Percentiles rank a stretch among this genome's conserved stretches.
phyloP scores from a whole-genome alignment of 805 yeast genomes.

The Schizosaccharomyces osmophilus region DNA sequence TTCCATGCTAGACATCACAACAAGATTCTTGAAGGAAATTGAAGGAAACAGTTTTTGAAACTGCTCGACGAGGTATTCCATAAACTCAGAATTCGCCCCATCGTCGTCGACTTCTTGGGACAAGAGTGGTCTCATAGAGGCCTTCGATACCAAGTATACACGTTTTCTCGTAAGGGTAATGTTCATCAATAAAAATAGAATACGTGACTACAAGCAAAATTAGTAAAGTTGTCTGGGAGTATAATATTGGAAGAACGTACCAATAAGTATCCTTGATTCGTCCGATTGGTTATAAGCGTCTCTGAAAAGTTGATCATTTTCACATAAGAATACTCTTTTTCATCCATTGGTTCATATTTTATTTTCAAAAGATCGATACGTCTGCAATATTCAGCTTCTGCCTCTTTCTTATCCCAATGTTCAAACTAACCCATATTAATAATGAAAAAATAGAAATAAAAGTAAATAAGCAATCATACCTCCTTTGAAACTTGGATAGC shows the following conservation, averaged over 20 bases:
- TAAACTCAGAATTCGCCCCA: background rate
- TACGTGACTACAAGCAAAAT: background rate
- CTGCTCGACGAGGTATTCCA: background rate
- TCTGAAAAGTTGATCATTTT: slow-evolving; percentile 83
- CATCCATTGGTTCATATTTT: slow-evolving; percentile 45
- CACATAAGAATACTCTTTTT: slow-evolving; percentile 38
- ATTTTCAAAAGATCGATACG: background rate
- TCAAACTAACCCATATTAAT: background rate
- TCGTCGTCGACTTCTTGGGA: slow-evolving; percentile 18
- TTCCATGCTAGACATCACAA: background rate
- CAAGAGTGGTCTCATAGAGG: background rate
- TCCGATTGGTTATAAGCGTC: slow-evolving; percentile 26
- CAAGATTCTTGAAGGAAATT: background rate
- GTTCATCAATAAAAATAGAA: background rate
- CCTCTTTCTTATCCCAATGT: background rate
- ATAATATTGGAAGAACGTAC: background rate
- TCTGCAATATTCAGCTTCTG: background rate
- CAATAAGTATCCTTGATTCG: background rate
- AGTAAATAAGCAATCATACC: slow-evolving; percentile 41
- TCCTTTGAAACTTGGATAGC: background rate
- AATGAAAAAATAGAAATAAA: slow-evolving; percentile 12
- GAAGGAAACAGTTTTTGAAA: background rate
- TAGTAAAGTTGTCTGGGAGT: background rate
- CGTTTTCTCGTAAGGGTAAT: background rate
- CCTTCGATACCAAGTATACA: background rate